Evolutionary conservation across 441 rosid genomes (phyloP).

Genomic region (Bocquillonia castaneifolia): DNA sequence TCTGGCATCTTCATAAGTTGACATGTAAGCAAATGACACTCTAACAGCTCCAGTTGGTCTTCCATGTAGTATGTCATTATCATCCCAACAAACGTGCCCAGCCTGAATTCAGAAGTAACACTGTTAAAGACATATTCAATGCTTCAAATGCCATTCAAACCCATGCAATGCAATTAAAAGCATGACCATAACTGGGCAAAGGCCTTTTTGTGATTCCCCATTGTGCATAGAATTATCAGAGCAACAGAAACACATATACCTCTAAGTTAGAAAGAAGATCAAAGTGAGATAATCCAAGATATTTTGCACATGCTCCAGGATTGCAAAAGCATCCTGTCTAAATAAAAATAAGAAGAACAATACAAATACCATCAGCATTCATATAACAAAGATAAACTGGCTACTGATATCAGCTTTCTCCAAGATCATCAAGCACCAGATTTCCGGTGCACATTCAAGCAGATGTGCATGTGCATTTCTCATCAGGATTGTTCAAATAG

Average conservation of each 20-base stretch:
- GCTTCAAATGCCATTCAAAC: conserved; percentile 18
- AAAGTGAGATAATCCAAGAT: conserved; percentile 76
- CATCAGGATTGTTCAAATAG: not conserved
- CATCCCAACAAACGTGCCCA: conserved; percentile 98
- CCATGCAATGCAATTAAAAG: conserved; percentile 11
- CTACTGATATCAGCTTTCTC: conserved; percentile 7
- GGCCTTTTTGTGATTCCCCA: not conserved
- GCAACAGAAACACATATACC: conserved; percentile 43
- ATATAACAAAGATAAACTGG: not conserved
- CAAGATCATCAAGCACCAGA: conserved; percentile 12
- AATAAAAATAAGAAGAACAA: conserved; percentile 31
- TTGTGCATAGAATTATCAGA: not conserved
- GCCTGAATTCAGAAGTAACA: conserved; percentile 44
- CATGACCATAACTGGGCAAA: not conserved
- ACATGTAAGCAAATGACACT: conserved; percentile 92
- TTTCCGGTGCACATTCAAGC: not conserved
- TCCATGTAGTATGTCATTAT: conserved; percentile 71
- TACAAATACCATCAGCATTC: conserved; percentile 23
- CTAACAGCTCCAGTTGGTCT: conserved; percentile 94
- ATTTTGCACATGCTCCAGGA: conserved; percentile 98
- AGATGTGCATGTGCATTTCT: not conserved
- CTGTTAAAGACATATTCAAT: conserved; percentile 13
- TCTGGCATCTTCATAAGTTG: conserved; percentile 88
- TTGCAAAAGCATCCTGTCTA: conserved; percentile 99
- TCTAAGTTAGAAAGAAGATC: conserved; percentile 83